Evolutionary conservation across 495 filamentous ascomycete genomes (phyloP).

Genomic region (Echria macrotheca): DNA sequence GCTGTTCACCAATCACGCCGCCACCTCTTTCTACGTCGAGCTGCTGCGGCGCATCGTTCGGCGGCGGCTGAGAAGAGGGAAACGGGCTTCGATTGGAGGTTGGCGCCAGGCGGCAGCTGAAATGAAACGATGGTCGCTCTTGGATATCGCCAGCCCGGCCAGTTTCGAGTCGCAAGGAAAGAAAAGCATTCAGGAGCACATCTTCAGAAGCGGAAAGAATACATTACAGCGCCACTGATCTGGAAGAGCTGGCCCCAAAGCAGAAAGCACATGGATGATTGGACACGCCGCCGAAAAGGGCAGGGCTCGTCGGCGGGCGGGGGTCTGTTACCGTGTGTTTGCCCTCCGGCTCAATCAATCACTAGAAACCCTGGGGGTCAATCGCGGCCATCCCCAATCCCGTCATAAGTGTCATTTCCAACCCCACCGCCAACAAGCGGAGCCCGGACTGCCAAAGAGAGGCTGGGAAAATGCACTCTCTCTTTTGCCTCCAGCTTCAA

Average conservation of each 20-base stretch:
- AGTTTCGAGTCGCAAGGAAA: neutral
- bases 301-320: neutral
- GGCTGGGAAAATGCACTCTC: neutral
- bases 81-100: neutral
- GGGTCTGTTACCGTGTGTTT: conserved; percentile 3
- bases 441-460: neutral
- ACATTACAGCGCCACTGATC: neutral
- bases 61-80: neutral
- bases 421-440: neutral
- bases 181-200: neutral
- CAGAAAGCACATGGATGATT: neutral
- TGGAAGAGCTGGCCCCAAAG: neutral
- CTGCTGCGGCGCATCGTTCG: conserved; percentile 18
- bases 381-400: neutral
- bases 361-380: neutral
- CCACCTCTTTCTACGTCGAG: conserved; percentile 6
- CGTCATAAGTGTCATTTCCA: neutral
- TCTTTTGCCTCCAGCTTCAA: neutral
- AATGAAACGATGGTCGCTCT: conserved; percentile 3
- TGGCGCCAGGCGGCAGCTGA: conserved; percentile 10
- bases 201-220: neutral
- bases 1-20: conserved; percentile 22
- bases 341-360: conserved; percentile 2
- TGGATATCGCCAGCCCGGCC: neutral
- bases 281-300: neutral